phyloP scores from a whole-genome alignment of 305 asterid genomes.

The Solanum hybrid region DNA sequence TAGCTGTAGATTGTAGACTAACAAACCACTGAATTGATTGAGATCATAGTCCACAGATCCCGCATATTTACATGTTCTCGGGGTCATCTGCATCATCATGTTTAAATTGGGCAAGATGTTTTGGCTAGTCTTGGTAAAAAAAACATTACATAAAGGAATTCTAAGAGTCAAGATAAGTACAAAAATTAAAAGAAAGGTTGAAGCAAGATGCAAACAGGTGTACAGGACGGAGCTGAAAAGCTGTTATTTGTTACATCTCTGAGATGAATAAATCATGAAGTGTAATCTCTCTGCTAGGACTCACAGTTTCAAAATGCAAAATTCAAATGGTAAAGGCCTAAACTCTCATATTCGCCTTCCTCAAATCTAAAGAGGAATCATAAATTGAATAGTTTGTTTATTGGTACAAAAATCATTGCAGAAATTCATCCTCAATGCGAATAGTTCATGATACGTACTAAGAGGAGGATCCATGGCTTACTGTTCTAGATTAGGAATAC shows the following conservation, averaged over 20 bases:
- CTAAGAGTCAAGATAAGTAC: background rate
- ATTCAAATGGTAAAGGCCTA: background rate
- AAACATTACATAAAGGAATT: no score
- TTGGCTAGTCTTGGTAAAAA: no score
- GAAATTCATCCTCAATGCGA: background rate
- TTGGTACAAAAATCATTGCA: background rate
- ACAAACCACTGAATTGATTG: background rate
- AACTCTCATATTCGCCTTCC: background rate
- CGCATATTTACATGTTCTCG: background rate
- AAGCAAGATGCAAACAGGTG: background rate
- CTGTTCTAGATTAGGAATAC: slow-evolving; percentile 93
- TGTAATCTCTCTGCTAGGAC: background rate
- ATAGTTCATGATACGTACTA: background rate
- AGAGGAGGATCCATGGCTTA: slow-evolving; percentile 13
- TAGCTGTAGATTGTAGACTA: background rate
- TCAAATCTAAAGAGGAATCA: background rate
- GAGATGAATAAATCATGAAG: background rate
- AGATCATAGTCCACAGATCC: background rate
- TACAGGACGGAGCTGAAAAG: background rate
- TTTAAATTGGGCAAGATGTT: no score
- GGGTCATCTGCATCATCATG: no score
- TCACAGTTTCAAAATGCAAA: background rate
- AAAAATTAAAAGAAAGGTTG: no score
- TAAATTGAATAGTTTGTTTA: background rate
- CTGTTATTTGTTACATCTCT: background rate